Evolutionary conservation across 75 land plant species (phyloP).

Genomic region (Cryptomeria japonica): DNA sequence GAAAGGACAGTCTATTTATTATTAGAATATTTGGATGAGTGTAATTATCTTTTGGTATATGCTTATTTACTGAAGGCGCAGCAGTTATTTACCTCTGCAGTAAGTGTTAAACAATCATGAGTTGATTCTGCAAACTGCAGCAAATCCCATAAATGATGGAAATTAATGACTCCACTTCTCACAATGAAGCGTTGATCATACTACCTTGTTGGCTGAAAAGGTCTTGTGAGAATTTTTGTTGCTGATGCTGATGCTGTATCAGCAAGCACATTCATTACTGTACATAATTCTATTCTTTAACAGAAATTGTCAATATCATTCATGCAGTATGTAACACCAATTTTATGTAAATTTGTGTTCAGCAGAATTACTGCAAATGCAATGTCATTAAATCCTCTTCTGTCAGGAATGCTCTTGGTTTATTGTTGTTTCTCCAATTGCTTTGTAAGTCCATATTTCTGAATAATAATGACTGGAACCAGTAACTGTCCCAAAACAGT

Average conservation of each 20-base stretch:
- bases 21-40: too few species aligned
- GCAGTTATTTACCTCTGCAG: neutral
- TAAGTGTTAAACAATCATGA: neutral
- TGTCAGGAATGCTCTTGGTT: neutral
- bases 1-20: neutral
- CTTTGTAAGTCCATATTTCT: neutral
- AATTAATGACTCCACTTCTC: neutral
- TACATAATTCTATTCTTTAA: neutral
- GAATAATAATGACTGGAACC: too few species aligned
- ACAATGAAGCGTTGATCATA: neutral
- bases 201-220: neutral
- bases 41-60: neutral
- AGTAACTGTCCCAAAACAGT: too few species aligned
- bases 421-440: neutral
- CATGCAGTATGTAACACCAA: neutral
- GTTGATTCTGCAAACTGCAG: neutral
- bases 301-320: neutral
- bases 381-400: neutral
- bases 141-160: neutral
- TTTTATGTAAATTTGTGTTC: neutral
- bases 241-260: neutral
- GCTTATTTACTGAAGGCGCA: neutral
- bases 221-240: neutral
- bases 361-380: neutral
- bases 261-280: neutral